These are phyloP conservation scores for Fonsecaea monophora DNA, from an alignment of 2,329 filamentous ascomycete genomes.

Conservation along the genomic window DNA sequence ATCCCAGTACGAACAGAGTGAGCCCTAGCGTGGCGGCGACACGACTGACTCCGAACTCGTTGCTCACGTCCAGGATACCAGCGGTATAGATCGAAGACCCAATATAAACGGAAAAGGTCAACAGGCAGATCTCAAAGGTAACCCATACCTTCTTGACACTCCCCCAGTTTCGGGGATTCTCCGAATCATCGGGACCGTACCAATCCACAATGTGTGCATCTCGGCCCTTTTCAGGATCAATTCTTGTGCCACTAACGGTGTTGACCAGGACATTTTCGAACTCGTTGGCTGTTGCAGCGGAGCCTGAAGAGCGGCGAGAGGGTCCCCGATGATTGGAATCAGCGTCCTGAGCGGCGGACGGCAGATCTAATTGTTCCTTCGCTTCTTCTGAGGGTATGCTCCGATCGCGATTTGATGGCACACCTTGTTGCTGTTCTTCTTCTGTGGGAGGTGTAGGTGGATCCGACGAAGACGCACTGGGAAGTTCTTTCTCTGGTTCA, in stretches of 20 bases:
- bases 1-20: slow-evolving; percentile 58
- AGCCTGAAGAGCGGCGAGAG: slow-evolving; percentile 9
- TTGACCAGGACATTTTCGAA: slow-evolving; percentile 26
- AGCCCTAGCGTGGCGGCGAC: slow-evolving; percentile 59
- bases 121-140: slow-evolving; percentile 56
- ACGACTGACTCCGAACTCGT: slow-evolving; percentile 53
- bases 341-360: neutral
- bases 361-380: slow-evolving; percentile 9
- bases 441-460: slow-evolving; percentile 2
- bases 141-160: slow-evolving; percentile 53
- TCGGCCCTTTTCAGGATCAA: slow-evolving; percentile 56
- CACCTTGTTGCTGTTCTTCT: neutral
- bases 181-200: slow-evolving; percentile 45
- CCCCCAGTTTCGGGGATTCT: slow-evolving; percentile 59
- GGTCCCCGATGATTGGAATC: neutral
- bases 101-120: slow-evolving; percentile 61
- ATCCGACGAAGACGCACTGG: slow-evolving; percentile 6
- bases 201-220: slow-evolving; percentile 60
- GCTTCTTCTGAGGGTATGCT: neutral
- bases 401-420: slow-evolving; percentile 4
- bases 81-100: slow-evolving; percentile 61
- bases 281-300: slow-evolving; percentile 19
- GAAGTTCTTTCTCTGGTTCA: slow-evolving; percentile 8
- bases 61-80: slow-evolving; percentile 50
- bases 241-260: slow-evolving; percentile 8